Base-by-base conservation (phyloP, 352 stramenopile species). In the Globisporangium middletonii region DNA sequence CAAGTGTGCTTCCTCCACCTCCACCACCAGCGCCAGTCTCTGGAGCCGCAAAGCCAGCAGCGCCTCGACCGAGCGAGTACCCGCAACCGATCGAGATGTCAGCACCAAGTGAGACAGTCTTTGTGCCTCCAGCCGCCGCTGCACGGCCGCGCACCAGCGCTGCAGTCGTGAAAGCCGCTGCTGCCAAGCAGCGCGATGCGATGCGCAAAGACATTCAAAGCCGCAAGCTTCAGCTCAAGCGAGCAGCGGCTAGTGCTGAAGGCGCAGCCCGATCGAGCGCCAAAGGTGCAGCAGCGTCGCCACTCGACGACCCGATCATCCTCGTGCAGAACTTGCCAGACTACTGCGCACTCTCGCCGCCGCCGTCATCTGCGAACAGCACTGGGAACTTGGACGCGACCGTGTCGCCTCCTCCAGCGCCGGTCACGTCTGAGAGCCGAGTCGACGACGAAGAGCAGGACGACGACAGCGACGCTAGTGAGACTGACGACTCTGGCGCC, bases 251-350 rank as follows among this genome's bases (percentile, higher is more conserved):
- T 57, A 38, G 16, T 6, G 6, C n/a, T 26, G 30, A 15, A 50
- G 52, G 57, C 27, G 45, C 9, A 19, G 60, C 50, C 35, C 41
- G 43, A 26, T 3, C 46, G 6, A 30, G 37, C 2, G 54, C 55
- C 13, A 18, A 16, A 41, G 26, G 6, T 2, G 57, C 12, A 46
- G 46, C 37, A 3, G 50, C 51, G 1, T 77, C 60, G 44, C 75
- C 73, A 9, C 65, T 88, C 3, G 75, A 92, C 33, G 79, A 89
- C 38, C 75, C 82, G 0, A 64, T 92, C 41, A 86, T 92, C 50
- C 56, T 92, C 9, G 82, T 92, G 18, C 82, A 89, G 45, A 80
- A 85, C 49, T 65, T 89, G 12, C 77, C 79, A 8, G 65, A 77
- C 30, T 71, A 72, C 42, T 23, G 30, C 7, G 19, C 38, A 8